These are phyloP conservation scores for Talaromyces borbonicus DNA, from an alignment of 495 filamentous ascomycete genomes.

Conservation along the genomic window DNA sequence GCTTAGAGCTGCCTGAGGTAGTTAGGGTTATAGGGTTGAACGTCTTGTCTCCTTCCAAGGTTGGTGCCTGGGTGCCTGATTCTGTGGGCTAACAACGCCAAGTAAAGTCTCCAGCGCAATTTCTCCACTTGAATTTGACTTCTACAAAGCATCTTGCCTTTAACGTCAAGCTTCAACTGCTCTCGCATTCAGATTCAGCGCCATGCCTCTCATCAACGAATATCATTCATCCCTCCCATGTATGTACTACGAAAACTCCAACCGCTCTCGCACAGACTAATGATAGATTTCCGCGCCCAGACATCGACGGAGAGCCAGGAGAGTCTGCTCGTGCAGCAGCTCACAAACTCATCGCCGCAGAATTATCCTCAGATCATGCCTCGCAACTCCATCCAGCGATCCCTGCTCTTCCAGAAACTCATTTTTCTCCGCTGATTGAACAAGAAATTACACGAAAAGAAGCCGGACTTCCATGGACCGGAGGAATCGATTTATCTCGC, in stretches of 20 bases:
- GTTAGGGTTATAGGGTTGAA: too few species aligned
- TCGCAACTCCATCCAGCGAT: constrained; percentile 31
- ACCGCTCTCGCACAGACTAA: too few species aligned
- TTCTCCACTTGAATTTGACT: too few species aligned
- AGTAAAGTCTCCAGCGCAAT: too few species aligned
- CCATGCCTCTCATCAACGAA: constrained; percentile 62
- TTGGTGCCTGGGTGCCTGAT: too few species aligned
- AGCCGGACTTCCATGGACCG: constrained; percentile 38
- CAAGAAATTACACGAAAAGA: constrained; percentile 53
- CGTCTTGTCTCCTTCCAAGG: too few species aligned
- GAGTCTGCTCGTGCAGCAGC: constrained; percentile 45
- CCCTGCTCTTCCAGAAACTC: constrained; percentile 23
- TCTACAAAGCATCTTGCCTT: background rate
- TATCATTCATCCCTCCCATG: constrained; percentile 81
- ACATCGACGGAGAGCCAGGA: constrained; percentile 63
- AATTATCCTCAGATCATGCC: constrained; percentile 41
- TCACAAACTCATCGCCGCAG: constrained; percentile 53
- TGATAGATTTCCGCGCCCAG: too few species aligned
- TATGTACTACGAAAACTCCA: constrained; percentile 26
- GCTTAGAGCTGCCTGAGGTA: too few species aligned
- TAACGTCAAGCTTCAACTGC: background rate
- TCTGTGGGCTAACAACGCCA: too few species aligned
- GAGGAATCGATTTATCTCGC: constrained; percentile 66
- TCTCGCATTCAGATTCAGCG: background rate
- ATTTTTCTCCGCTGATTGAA: constrained; percentile 52